Evolutionary conservation across 2,329 filamentous ascomycete species (phyloP), one percentile per base, ranked within the genome.

Genomic region (Neonectria coccinea): DNA sequence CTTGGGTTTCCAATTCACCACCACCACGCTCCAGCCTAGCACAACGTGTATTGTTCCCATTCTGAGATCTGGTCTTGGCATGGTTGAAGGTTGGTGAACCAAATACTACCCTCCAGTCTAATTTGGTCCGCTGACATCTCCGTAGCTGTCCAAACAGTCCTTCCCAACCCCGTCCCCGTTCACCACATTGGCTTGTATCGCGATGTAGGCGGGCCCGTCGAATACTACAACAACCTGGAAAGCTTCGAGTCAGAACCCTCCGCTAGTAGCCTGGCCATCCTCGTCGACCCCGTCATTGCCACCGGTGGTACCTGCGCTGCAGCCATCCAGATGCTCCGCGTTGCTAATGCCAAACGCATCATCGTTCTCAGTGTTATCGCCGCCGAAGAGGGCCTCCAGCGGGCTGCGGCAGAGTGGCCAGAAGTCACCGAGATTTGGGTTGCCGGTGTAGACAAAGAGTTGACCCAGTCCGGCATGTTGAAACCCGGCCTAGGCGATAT

Each of bases 111-210:
- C 8, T 14, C 10, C 4, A 8, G n/a, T 31, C 25, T 5, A 5
- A 4, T 36, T 5, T 4, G 11, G 14, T 12, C 44, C 48, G 52
- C 67, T 69, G 59, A 70, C 65, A 61, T 41, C 41, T n/a, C 20
- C 14, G 12, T 72, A 92, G 92, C 93, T 27, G 83, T 97, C 47
- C 91, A 95, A 82, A 90, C 89, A 29, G 86, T 98, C 73, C 92
- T 98, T 64, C 94, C 95, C 18, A 77, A 80, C 41, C 87, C 93
- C 14, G 92, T 95, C 33, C 91, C 94, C 7, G 88, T 97, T 68
- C 94, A 98, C 82, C 95, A 98, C 78, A 91, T 98, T 8, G 95
- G 96, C 70, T 91, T 98, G 75, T 98, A 95, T 85, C 93, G 94
- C 76, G 94, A 97, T 61, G 95, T 92, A 48, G 89, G 97, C 61